A percentile compares a stretch with the other conserved stretches of the same genome.
Conservation (phyloP, 2,329 filamentous ascomycete species). For the Hymenoscyphus albidus region DNA sequence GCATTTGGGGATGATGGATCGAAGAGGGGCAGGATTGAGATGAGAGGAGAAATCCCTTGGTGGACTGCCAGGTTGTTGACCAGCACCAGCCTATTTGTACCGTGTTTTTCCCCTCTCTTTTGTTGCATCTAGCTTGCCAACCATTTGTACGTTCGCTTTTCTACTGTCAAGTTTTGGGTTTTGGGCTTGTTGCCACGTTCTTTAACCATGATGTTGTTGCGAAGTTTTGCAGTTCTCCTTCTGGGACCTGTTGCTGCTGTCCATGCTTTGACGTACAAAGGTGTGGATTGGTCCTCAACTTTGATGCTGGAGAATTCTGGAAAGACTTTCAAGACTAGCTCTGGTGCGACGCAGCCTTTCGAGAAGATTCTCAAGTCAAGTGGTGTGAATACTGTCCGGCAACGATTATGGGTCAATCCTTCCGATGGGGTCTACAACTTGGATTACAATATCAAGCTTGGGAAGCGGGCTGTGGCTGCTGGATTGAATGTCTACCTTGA, state of each 20-base stretch:
- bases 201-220: slow-evolving; percentile 13
- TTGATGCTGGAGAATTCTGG: slow-evolving; percentile 59
- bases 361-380: slow-evolving; percentile 59
- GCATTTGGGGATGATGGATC: neutral
- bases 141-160: neutral
- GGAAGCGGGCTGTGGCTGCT: slow-evolving; percentile 58
- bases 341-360: slow-evolving; percentile 50
- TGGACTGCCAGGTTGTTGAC: neutral
- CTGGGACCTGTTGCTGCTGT: slow-evolving; percentile 2
- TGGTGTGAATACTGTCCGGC: slow-evolving; percentile 67
- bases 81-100: neutral
- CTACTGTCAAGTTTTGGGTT: neutral
- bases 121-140: neutral
- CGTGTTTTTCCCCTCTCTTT: neutral
- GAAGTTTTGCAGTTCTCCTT: slow-evolving; percentile 7
- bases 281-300: slow-evolving; percentile 68
- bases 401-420: slow-evolving; percentile 69
- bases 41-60: neutral
- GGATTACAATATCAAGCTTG: slow-evolving; percentile 66
- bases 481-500: slow-evolving; percentile 57
- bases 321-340: slow-evolving; percentile 54
- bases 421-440: slow-evolving; percentile 62
- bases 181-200: neutral
- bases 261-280: slow-evolving; percentile 54
- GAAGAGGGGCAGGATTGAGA: neutral